Evolutionary conservation across 2,329 filamentous ascomycete genomes (phyloP).

Genomic region (Fusarium mexicanum): DNA sequence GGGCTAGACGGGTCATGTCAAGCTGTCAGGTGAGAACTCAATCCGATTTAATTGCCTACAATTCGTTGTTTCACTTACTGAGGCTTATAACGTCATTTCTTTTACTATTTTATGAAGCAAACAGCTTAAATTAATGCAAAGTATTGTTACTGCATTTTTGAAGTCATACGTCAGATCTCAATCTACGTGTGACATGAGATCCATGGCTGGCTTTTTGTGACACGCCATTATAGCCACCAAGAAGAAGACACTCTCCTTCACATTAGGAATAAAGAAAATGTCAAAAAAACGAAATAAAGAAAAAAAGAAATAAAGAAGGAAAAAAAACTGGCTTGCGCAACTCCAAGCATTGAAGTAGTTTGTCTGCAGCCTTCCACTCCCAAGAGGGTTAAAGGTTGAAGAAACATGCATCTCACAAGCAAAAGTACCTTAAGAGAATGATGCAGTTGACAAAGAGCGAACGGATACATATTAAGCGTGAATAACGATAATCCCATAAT

Average conservation of each 20-base stretch:
- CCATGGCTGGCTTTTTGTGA: not conserved
- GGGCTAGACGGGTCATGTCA: not conserved
- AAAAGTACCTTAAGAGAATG: not conserved
- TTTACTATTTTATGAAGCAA: no score
- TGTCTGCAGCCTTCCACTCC: not conserved
- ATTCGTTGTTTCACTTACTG: not conserved
- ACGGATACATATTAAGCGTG: not conserved
- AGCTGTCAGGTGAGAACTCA: slow-evolving; percentile 1
- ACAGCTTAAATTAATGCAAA: not conserved
- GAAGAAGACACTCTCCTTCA: not conserved
- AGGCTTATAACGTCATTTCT: not conserved
- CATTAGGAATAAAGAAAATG: not conserved
- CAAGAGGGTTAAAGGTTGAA: not conserved
- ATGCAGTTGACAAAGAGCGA: not conserved
- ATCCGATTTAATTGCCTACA: no score
- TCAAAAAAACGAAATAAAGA: no score
- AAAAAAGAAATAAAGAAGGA: not conserved
- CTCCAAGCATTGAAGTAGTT: no score
- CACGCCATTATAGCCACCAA: not conserved
- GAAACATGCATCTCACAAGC: not conserved
- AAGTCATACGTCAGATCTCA: not conserved
- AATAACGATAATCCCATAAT: not conserved
- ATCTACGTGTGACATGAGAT: not conserved
- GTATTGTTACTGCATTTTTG: not conserved
- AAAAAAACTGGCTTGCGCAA: accelerated